Conservation (phyloP, 164 flowering plant genomes). For the Akebia trifoliata region DNA sequence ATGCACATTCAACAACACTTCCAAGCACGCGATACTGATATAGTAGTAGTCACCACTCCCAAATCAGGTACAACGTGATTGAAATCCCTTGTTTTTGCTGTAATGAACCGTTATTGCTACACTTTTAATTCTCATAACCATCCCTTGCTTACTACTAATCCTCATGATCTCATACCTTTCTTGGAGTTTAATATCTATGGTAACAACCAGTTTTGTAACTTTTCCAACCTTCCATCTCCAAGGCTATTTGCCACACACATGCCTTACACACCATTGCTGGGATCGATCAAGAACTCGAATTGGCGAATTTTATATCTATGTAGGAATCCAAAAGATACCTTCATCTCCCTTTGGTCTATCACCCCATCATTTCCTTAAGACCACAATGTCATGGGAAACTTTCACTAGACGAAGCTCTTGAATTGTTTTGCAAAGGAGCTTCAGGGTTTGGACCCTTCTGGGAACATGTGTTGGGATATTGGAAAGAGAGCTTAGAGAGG, state of each 20-base stretch:
- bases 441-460: conserved; percentile 19
- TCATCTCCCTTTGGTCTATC: conserved; percentile 25
- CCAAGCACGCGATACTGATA: not conserved
- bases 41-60: not conserved
- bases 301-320: conserved; percentile 17
- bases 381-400: not conserved
- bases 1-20: not conserved
- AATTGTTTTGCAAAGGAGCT: conserved; percentile 19
- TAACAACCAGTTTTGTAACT: not conserved
- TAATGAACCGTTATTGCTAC: conserved; percentile 4
- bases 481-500: conserved; percentile 20
- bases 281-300: not conserved
- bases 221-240: not conserved
- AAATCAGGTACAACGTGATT: conserved; percentile 9
- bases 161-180: conserved; percentile 20
- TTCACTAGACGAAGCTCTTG: conserved; percentile 17
- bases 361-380: not conserved
- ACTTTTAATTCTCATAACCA: not conserved
- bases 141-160: conserved; percentile 13
- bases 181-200: conserved; percentile 1
- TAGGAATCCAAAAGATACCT: conserved; percentile 20
- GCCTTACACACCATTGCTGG: conserved; percentile 12
- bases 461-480: conserved; percentile 17
- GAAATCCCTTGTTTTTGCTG: not conserved
- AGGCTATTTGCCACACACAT: conserved; percentile 18